Evolutionary conservation across 306 rosid genomes (phyloP), one percentile per base, ranked within the genome.

Genomic region (Potentilla sterilis): DNA sequence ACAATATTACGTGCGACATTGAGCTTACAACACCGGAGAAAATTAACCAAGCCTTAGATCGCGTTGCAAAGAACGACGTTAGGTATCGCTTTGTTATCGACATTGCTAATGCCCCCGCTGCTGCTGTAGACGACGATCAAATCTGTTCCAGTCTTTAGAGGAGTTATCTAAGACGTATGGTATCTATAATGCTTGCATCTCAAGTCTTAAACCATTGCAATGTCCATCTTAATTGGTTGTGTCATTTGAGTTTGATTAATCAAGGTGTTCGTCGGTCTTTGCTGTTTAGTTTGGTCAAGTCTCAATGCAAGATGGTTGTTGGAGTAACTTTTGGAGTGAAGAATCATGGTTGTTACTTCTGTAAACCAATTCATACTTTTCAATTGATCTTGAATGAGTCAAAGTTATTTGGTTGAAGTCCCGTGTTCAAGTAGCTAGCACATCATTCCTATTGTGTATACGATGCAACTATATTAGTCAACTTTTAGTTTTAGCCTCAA

Each of bases 21-120:
- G 97, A 91, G 65, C 71, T 91, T 13, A 47, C 83, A 66, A 77
- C 70, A 4, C 81, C 97, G 0, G 73, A 86, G 11, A 10, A 14
- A 18, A 87, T 91, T 63, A 87, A 87, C 67, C 79, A 86, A 22
- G 92, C 94, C 4, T 2, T 91, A 34, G 74, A 80, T 0, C 90
- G 97, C 0, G 87, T 91, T 15, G 72, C 63, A 16, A 84, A 79
- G 74, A 86, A 84, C 40, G 90, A 91, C 63, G 92, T 91, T 1
- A 87, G 87, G 28, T 89, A 89, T 69, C 92, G 97, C 63, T 91
- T 91, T 57, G 92, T 91, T 72, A 83, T 89, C 22, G 94, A 89
- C 83, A 78, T 91, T 72, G 88, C 86, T 8, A 69, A 21, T 28
- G 9, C 75, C 37, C 34, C 46, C 2, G 40, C 21, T 40, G n/a